A percentile compares a stretch with the other conserved stretches of the same genome.
Evolutionary conservation across 164 flowering plant genomes (phyloP).

Genomic region (Annona squamosa): DNA sequence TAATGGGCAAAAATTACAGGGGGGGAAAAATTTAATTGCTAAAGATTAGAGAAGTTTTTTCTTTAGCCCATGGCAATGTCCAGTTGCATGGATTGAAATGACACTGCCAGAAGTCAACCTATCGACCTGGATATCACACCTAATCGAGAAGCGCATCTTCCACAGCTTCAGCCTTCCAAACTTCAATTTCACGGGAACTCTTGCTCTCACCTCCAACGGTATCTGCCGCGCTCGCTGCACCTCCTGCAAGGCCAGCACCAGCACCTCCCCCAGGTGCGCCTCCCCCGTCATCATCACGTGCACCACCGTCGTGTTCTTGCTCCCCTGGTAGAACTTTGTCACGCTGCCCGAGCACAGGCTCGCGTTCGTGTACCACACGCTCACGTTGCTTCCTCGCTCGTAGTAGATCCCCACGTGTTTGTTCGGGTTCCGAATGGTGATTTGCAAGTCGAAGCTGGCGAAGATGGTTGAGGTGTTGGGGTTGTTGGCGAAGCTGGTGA

Average conservation of each 20-base stretch:
- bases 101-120: slow-evolving; percentile 28
- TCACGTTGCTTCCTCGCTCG: slow-evolving; percentile 46
- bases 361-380: slow-evolving; percentile 39
- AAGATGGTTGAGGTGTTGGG: slow-evolving; percentile 29
- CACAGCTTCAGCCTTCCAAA: slow-evolving; percentile 65
- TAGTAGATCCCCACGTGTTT: slow-evolving; percentile 73
- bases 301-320: slow-evolving; percentile 60
- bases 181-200: slow-evolving; percentile 64
- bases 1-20: too few species aligned
- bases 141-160: slow-evolving; percentile 54
- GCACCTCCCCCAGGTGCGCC: slow-evolving; percentile 25
- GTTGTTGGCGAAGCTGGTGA: slow-evolving; percentile 39
- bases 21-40: too few species aligned
- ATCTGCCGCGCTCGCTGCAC: slow-evolving; percentile 46
- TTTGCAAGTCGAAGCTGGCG: slow-evolving; percentile 48
- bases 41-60: too few species aligned
- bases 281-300: slow-evolving; percentile 42
- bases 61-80: slow-evolving; percentile 28
- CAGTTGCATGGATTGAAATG: slow-evolving; percentile 37
- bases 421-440: slow-evolving; percentile 71
- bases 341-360: slow-evolving; percentile 49
- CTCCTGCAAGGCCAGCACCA: slow-evolving; percentile 26
- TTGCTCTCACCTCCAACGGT: slow-evolving; percentile 48
- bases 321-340: slow-evolving; percentile 81
- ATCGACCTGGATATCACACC: slow-evolving; percentile 53